These are phyloP conservation scores for Physcomitrium patens DNA, from an alignment of 225 moss, liverwort and hornwort genomes.

Conservation along the genomic window DNA sequence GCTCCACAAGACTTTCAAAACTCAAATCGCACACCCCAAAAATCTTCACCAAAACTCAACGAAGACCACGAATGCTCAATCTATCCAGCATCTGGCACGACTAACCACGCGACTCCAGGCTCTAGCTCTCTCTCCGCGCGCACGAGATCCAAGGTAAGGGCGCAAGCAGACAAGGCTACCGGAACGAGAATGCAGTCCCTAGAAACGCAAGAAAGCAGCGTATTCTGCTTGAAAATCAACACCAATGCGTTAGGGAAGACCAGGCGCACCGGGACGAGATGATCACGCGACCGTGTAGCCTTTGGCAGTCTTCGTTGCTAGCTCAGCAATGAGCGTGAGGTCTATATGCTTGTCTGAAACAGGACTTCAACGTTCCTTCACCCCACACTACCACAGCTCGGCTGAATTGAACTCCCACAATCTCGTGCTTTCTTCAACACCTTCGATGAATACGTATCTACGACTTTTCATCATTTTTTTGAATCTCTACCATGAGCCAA, in stretches of 20 bases:
- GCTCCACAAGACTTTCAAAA: constrained; percentile 8
- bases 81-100: background rate
- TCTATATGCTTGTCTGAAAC: background rate
- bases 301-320: constrained; percentile 3
- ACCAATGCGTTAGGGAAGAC: background rate
- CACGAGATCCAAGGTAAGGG: constrained; percentile 21
- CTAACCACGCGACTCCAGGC: background rate
- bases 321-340: constrained; percentile 33
- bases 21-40: constrained; percentile 15
- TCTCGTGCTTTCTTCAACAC: too few relatives aligned
- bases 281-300: constrained; percentile 15
- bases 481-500: too few relatives aligned
- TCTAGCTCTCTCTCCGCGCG: background rate
- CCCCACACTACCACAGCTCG: background rate
- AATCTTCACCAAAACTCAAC: constrained; percentile 18
- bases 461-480: too few relatives aligned
- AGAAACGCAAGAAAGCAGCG: background rate
- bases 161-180: background rate
- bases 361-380: constrained; percentile 4
- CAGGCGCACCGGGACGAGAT: constrained; percentile 3
- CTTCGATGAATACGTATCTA: too few relatives aligned
- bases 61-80: background rate
- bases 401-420: too few relatives aligned
- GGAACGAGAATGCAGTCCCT: constrained; percentile 8
- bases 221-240: too few relatives aligned